A percentile compares a stretch with the other conserved stretches of the same genome.
phyloP scores from a whole-genome alignment of 176 grass and related monocot genomes.

The Hordeum marinum region DNA sequence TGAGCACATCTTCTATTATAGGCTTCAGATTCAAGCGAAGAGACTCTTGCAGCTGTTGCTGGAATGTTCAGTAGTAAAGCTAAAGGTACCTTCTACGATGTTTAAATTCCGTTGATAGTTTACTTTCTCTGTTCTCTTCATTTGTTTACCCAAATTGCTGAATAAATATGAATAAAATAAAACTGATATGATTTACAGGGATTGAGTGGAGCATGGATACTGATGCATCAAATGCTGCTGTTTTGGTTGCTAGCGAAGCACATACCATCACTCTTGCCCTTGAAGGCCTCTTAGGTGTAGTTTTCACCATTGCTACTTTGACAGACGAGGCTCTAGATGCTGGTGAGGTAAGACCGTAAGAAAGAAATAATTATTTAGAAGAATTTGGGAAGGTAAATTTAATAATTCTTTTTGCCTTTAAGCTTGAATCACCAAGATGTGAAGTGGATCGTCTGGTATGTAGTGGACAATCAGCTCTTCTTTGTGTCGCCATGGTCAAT shows the following conservation, averaged over 20 bases:
- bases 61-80: constrained; percentile 99
- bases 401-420: constrained; percentile 37
- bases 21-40: constrained; percentile 93
- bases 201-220: constrained; percentile 99
- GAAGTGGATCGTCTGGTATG: constrained; percentile 56
- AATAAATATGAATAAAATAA: background rate
- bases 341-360: constrained; percentile 59
- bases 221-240: constrained; percentile 94
- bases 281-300: constrained; percentile 94
- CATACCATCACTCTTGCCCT: constrained; percentile 95
- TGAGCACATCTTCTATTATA: constrained; percentile 39
- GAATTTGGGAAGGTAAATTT: background rate
- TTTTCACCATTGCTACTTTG: constrained; percentile 96
- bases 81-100: constrained; percentile 67
- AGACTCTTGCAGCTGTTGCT: constrained; percentile 89
- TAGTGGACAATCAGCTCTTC: constrained; percentile 64
- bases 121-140: constrained; percentile 5
- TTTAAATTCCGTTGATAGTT: background rate
- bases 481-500: constrained; percentile 85
- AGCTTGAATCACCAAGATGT: constrained; percentile 94
- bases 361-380: constrained; percentile 21
- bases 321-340: constrained; percentile 91
- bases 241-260: constrained; percentile 97
- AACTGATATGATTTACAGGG: constrained; percentile 40
- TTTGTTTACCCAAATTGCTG: background rate